Evolutionary conservation across 1,139 yeast genomes (phyloP).

Genomic region (Nakaseomyces kungkrabaensis): DNA sequence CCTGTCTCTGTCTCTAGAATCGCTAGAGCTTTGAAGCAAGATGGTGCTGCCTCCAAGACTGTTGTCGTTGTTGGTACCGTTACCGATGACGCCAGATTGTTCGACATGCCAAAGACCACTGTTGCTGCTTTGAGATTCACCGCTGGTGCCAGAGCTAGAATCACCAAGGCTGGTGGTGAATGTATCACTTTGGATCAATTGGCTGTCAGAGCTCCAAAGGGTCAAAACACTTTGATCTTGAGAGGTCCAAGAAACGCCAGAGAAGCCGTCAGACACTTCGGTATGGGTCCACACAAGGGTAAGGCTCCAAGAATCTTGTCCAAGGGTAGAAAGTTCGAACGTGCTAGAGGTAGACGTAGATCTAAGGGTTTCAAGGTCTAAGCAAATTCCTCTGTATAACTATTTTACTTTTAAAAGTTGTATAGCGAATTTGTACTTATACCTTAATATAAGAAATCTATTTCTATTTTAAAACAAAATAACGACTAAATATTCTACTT

Average conservation of each 20-base stretch:
- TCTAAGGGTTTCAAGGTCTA: slow-evolving; percentile 99
- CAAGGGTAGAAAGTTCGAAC: slow-evolving; percentile 99
- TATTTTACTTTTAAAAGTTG: background rate
- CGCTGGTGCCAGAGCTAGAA: slow-evolving; percentile 97
- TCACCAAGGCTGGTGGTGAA: slow-evolving; percentile 98
- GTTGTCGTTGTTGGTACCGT: slow-evolving; percentile 98
- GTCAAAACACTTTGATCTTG: slow-evolving; percentile 94
- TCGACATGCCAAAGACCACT: slow-evolving; percentile 91
- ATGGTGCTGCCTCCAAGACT: slow-evolving; percentile 85
- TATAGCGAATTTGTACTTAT: slow-evolving; percentile 1
- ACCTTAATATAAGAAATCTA: background rate
- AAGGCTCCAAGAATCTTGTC: slow-evolving; percentile 98
- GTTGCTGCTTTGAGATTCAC: slow-evolving; percentile 99
- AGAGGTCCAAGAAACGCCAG: slow-evolving; percentile 99
- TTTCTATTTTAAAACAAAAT: too few relatives aligned
- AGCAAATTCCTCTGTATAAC: slow-evolving; percentile 28
- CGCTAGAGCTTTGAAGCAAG: slow-evolving; percentile 68
- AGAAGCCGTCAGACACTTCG: slow-evolving; percentile 99
- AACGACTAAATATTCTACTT: background rate
- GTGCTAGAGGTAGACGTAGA: slow-evolving; percentile 99
- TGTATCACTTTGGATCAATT: slow-evolving; percentile 98
- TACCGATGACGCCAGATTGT: slow-evolving; percentile 93
- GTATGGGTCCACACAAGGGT: slow-evolving; percentile 99
- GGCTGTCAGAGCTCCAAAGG: slow-evolving; percentile 98
- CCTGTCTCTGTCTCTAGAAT: slow-evolving; percentile 95